Base-by-base conservation (phyloP, 192 early-diverging fungal species). In the Phlyctochytrium arcticum region DNA sequence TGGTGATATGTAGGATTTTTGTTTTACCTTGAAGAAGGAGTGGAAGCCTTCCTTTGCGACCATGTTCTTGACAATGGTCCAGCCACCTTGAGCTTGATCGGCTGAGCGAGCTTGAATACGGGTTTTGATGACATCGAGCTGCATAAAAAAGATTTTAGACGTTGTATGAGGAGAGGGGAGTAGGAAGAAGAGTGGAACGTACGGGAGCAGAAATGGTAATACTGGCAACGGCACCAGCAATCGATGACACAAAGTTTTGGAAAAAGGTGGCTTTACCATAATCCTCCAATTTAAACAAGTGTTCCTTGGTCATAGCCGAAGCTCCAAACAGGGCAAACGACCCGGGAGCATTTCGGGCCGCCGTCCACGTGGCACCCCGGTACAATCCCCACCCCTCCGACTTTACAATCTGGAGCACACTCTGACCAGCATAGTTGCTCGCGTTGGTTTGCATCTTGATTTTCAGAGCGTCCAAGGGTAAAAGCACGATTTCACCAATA, bases 391-490 rank as follows among this genome's bases (percentile, higher is more conserved):
- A 85, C 53, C 94, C 92, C 80, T 97, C 94, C 60, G 95, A 87
- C 3, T 72, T 58, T 32, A 99, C 82, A 66, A 97, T 91, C 62
- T 77, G 74, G 54, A 92, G 75, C 54, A 86, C 60, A 17, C 86
- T 86, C 65, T 92, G 91, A 15, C 94, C 96, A 65, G 83, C 80
- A 76, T 95, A 90, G 1, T 86, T 75, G 65, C 90, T 86, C 17
- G 95, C 90, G 78, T 94, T 92, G 36, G 92, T 94, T 79, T 99
- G 96, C 70, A 86, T 81, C 82, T 96, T 97, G 82, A 99, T 99
- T 86, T 99, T 99, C 46, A 99, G 79, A 48, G 94, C 94, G 73
- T 99, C 96, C 57, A 99, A 72, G 0, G 96, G 96, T 58, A 98
- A 85, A 44, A 99, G 81, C 6, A 91, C 92, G 57, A 99, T 91